phyloP scores from a whole-genome alignment of 331 rosid genomes.

The Acacia pycnantha region DNA sequence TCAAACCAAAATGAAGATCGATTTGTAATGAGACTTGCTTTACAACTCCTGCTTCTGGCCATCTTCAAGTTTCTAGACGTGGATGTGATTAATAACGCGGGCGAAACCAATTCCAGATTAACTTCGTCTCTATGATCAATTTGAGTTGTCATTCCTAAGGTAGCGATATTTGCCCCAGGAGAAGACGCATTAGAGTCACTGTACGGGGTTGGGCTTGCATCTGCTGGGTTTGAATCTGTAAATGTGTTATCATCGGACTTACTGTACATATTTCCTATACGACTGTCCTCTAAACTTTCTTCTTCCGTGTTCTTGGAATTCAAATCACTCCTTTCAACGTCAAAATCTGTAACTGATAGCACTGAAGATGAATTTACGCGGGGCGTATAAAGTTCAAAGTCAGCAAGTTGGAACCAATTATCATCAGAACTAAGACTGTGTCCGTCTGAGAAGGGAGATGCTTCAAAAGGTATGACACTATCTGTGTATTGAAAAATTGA shows the following conservation, averaged over 20 bases:
- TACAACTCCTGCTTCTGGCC: slow-evolving; percentile 80
- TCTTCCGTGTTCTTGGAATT: slow-evolving; percentile 45
- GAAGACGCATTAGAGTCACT: slow-evolving; percentile 46
- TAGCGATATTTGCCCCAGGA: slow-evolving; percentile 41
- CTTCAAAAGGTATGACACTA: slow-evolving; percentile 58
- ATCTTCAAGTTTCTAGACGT: slow-evolving; percentile 39
- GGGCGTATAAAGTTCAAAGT: slow-evolving; percentile 47
- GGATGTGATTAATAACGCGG: slow-evolving; percentile 3
- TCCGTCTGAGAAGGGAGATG: slow-evolving; percentile 68
- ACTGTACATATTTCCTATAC: slow-evolving; percentile 57
- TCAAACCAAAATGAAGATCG: slow-evolving; percentile 54
- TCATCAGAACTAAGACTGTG: slow-evolving; percentile 69
- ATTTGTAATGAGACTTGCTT: slow-evolving; percentile 58
- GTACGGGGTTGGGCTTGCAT: slow-evolving; percentile 40
- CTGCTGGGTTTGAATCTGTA: slow-evolving; percentile 36
- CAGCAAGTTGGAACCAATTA: slow-evolving; percentile 53
- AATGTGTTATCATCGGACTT: slow-evolving; percentile 55
- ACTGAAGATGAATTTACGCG: slow-evolving; percentile 36
- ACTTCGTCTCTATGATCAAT: slow-evolving; percentile 40
- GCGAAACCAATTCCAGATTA: slow-evolving; percentile 40
- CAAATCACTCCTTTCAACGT: slow-evolving; percentile 31
- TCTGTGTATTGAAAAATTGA: slow-evolving; percentile 33
- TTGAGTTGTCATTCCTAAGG: slow-evolving; percentile 46
- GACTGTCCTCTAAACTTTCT: slow-evolving; percentile 44
- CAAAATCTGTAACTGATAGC: slow-evolving; percentile 37